These are phyloP conservation scores for Nannochloris sp. DNA, from an alignment of 139 green algal species.

Conservation along the genomic window DNA sequence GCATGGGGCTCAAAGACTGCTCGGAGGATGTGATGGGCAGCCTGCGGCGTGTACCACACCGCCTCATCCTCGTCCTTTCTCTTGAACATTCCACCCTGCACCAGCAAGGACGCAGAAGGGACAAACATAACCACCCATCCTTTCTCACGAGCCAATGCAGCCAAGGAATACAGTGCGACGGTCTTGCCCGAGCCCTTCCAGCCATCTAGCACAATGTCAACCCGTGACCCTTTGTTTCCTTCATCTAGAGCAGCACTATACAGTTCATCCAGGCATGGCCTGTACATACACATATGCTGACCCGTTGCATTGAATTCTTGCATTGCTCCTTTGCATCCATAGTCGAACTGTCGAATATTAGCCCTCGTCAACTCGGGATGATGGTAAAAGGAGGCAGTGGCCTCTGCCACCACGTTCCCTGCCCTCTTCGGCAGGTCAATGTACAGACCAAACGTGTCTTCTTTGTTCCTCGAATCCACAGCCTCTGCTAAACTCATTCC, in stretches of 20 bases:
- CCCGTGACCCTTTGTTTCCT: neutral
- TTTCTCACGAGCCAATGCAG: constrained; percentile 39
- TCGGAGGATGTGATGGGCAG: constrained; percentile 44
- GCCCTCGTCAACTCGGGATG: constrained; percentile 15
- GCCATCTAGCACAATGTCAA: constrained; percentile 19
- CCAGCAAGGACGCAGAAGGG: constrained; percentile 38
- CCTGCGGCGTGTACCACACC: constrained; percentile 54
- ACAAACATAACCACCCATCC: constrained; percentile 63
- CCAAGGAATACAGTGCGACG: constrained; percentile 44
- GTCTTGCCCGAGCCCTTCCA: constrained; percentile 52
- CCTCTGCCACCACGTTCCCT: constrained; percentile 7
- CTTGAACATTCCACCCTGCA: constrained; percentile 42
- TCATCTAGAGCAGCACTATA: neutral
- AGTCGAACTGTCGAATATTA: constrained; percentile 23
- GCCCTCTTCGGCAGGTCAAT: constrained; percentile 14
- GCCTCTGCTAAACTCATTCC: neutral
- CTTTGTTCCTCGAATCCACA: neutral
- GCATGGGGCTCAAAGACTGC: constrained; percentile 32
- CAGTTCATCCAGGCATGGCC: constrained; percentile 3
- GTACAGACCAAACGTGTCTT: constrained; percentile 8
- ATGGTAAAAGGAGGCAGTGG: constrained; percentile 16
- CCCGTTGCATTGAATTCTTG: constrained; percentile 1
- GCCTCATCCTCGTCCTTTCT: neutral
- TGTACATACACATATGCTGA: constrained; percentile 8
- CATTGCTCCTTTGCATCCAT: constrained; percentile 22